Percentiles rank a stretch among this genome's conserved stretches.
These are phyloP conservation scores for Schizosaccharomyces octosporus DNA, from an alignment of 805 yeast species.

Conservation along the genomic window DNA sequence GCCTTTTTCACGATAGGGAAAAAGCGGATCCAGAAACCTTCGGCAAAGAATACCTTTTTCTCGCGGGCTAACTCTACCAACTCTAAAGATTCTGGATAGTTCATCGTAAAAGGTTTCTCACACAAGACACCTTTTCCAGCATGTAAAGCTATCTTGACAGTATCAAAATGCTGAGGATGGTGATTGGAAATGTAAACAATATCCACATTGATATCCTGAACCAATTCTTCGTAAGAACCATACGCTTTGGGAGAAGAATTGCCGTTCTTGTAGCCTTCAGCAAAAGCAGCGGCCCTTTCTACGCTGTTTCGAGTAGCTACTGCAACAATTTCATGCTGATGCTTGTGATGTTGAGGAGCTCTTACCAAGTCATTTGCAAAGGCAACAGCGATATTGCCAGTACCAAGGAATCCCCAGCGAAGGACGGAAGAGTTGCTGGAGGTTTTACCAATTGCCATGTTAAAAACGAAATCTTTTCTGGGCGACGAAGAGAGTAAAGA, in stretches of 20 bases:
- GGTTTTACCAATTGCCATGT: background rate
- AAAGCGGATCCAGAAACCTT: constrained; percentile 21
- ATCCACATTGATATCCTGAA: constrained; percentile 19
- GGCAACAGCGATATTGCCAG: background rate
- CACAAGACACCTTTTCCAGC: constrained; percentile 26
- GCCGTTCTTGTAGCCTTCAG: background rate
- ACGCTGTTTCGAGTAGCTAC: background rate
- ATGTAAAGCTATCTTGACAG: constrained; percentile 19
- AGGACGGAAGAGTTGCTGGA: background rate
- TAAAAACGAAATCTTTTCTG: too few relatives aligned
- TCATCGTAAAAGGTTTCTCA: constrained; percentile 30
- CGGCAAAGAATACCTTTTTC: constrained; percentile 27
- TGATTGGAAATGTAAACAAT: constrained; percentile 29
- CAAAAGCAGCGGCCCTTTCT: background rate
- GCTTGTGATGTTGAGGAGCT: background rate
- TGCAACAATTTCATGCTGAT: background rate
- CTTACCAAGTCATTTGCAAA: background rate
- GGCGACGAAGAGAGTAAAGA: too few relatives aligned
- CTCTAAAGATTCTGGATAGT: constrained; percentile 20
- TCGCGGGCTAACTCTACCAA: constrained; percentile 21
- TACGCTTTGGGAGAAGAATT: constrained; percentile 3
- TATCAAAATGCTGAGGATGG: constrained; percentile 25
- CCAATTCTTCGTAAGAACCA: constrained; percentile 19
- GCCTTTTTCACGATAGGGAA: constrained; percentile 21
- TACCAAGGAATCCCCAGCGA: background rate